These are phyloP conservation scores for Mycena indigotica DNA, from an alignment of 768 basidiomycete genomes.

Conservation along the genomic window DNA sequence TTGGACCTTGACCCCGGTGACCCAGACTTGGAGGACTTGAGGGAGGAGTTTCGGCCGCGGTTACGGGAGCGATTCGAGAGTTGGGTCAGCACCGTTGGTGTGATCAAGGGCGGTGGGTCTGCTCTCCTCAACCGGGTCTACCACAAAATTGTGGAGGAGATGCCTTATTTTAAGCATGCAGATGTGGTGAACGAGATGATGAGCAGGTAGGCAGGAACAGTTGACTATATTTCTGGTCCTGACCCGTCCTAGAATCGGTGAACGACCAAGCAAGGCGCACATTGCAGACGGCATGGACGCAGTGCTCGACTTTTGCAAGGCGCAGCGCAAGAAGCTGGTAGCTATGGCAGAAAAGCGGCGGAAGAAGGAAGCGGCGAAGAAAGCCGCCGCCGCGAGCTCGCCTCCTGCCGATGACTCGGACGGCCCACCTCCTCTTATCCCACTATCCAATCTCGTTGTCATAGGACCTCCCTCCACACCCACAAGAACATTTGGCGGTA, in stretches of 20 bases:
- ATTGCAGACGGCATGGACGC: constrained; percentile 54
- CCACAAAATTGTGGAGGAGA: constrained; percentile 45
- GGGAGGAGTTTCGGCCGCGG: constrained; percentile 62
- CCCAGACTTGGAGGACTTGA: constrained; percentile 59
- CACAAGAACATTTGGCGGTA: constrained; percentile 20
- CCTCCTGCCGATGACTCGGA: neutral
- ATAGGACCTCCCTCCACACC: neutral
- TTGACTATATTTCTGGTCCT: neutral
- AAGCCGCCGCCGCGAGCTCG: constrained; percentile 18
- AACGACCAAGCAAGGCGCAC: constrained; percentile 56
- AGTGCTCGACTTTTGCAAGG: constrained; percentile 50
- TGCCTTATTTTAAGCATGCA: constrained; percentile 56
- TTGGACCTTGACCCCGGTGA: constrained; percentile 55
- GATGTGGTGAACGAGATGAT: constrained; percentile 64
- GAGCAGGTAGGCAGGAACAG: constrained; percentile 40
- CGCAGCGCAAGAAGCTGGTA: constrained; percentile 46
- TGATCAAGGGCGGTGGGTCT: constrained; percentile 43
- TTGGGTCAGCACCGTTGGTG: constrained; percentile 48
- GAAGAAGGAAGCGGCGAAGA: constrained; percentile 15
- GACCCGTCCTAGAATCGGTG: constrained; percentile 48
- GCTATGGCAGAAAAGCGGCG: constrained; percentile 25
- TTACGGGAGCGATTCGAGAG: constrained; percentile 59
- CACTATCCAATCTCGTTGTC: neutral
- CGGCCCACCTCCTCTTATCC: neutral
- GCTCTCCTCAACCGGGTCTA: constrained; percentile 44